These are phyloP conservation scores for Solioccasus polychromus DNA, from an alignment of 768 basidiomycete genomes.

Conservation along the genomic window DNA sequence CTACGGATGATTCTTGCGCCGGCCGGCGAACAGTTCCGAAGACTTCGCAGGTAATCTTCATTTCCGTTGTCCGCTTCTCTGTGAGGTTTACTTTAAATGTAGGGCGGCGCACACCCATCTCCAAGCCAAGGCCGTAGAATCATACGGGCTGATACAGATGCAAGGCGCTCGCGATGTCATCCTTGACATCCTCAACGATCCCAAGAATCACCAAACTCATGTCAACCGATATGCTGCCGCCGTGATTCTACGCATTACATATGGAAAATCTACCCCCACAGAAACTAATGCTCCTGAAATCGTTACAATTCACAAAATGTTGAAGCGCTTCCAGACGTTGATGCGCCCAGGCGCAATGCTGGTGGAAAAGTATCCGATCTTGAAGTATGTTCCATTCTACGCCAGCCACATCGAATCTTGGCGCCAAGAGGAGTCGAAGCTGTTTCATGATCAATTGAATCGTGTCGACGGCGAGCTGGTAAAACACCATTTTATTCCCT, in stretches of 20 bases:
- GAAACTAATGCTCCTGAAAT: constrained; percentile 31
- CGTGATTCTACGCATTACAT: constrained; percentile 34
- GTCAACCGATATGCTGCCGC: constrained; percentile 43
- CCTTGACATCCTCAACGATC: constrained; percentile 31
- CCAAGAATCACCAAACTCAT: constrained; percentile 50
- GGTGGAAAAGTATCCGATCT: constrained; percentile 36
- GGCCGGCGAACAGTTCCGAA: constrained; percentile 58
- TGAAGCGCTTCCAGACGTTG: constrained; percentile 34
- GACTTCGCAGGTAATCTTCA: constrained; percentile 48
- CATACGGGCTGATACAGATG: constrained; percentile 50
- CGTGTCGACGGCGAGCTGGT: constrained; percentile 48
- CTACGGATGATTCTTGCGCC: constrained; percentile 56
- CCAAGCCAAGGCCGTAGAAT: constrained; percentile 48
- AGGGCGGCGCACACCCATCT: constrained; percentile 61
- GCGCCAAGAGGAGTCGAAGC: constrained; percentile 50
- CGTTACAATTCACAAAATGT: constrained; percentile 31
- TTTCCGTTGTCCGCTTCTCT: background rate
- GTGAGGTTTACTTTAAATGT: background rate
- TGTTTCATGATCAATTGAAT: constrained; percentile 53
- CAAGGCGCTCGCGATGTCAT: constrained; percentile 29
- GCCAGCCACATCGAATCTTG: constrained; percentile 53
- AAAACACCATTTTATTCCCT: background rate
- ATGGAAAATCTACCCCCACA: constrained; percentile 34
- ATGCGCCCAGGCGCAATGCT: constrained; percentile 36
- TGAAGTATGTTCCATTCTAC: constrained; percentile 58